Evolutionary conservation across 139 green algal genomes (phyloP), one percentile per base, ranked within the genome.

Genomic region (Astrephomene gubernaculifera): DNA sequence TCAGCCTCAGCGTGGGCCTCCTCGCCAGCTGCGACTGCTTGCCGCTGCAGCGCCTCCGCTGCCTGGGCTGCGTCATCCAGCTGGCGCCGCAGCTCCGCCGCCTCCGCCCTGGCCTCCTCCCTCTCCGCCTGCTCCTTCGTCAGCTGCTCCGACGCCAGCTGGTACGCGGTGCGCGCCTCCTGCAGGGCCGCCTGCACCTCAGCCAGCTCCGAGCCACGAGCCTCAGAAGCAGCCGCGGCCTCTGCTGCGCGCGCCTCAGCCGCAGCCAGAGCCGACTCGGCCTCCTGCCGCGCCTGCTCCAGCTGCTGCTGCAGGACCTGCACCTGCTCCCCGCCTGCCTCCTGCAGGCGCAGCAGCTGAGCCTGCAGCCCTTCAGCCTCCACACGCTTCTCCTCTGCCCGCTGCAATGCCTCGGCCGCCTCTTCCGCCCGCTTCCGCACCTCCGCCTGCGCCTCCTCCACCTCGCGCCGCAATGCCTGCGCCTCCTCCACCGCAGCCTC

Each of bases 121-220:
- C 31, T 3, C 44, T 10, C n/a, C 44, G 4, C 45, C 44, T 35
- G 17, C 44, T 43, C 71, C n/a, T 2, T 14, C 31, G 44, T 45
- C 71, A 79, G 24, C 71, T 78, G 41, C 25, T 74, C 68, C 5
- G 12, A 31, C 22, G 68, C 68, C 68, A 74, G 31, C 25, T 38
- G 68, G 38, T 74, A 74, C 0, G 68, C 68, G 69, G 14, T 33
- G 17, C 27, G 31, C 71, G 71, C 57, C 49, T 57, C 49, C 17
- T 57, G 49, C 49, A 57, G 49, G 14, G 49, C 49, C 49, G 49
- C 49, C 49, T 57, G 49, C 49, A 57, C 14, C 49, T 57, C 49
- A 12, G 49, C 49, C 49, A 57, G 49, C 49, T 57, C 49, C 14
- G 49, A 35, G 35, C 6, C 31, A 22, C 33, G 54, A 25, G 38